Evolutionary conservation across 495 filamentous ascomycete species (phyloP).

Genomic region (Neurospora terricola): DNA sequence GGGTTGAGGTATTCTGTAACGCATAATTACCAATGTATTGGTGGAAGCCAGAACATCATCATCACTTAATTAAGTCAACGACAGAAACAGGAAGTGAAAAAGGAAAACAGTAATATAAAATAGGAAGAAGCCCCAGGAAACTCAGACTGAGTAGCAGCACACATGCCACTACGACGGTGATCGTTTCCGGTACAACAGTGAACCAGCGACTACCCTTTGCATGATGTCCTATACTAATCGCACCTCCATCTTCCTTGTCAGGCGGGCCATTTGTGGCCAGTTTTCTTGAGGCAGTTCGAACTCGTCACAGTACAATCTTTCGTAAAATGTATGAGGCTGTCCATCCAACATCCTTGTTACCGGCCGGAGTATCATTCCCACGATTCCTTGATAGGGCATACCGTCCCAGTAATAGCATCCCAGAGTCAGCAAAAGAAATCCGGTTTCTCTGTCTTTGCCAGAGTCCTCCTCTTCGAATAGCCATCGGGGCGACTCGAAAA

Average conservation of each 20-base stretch:
- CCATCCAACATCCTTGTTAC: background rate
- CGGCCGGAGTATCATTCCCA: background rate
- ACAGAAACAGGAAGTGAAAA: rapidly evolving
- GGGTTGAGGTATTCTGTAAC: background rate
- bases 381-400: too few species aligned
- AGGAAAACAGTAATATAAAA: too few species aligned
- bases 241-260: background rate
- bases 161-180: background rate
- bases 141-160: background rate
- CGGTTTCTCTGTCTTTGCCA: background rate
- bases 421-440: background rate
- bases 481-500: background rate
- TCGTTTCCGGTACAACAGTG: background rate
- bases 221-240: background rate
- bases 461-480: background rate
- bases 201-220: background rate
- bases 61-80: background rate
- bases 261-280: background rate
- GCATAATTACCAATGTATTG: background rate
- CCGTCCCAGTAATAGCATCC: background rate
- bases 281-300: rapidly evolving
- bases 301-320: background rate
- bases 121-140: background rate
- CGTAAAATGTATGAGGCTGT: background rate
- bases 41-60: background rate